These are phyloP conservation scores for Curvularia sp. DNA, from an alignment of 2,329 filamentous ascomycete genomes.

Conservation along the genomic window DNA sequence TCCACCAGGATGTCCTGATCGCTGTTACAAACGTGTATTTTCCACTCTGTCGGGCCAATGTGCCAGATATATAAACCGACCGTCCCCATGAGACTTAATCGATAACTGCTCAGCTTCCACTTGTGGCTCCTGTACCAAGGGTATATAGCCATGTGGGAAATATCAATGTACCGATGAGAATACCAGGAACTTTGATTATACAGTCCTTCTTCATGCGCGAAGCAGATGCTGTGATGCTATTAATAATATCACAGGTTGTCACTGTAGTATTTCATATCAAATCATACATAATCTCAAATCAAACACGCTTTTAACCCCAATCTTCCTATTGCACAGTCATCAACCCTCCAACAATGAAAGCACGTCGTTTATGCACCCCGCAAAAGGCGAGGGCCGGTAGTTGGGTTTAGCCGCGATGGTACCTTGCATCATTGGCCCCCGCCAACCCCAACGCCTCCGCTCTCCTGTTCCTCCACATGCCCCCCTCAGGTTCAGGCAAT, in stretches of 20 bases:
- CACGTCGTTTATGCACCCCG: slow-evolving; percentile 7
- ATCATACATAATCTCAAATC: background rate
- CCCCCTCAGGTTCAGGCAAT: background rate
- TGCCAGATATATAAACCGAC: background rate
- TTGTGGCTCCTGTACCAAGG: background rate
- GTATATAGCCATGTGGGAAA: too few relatives aligned
- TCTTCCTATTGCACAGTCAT: background rate
- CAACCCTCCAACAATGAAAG: too few relatives aligned
- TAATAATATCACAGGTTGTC: background rate
- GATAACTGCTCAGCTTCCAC: background rate
- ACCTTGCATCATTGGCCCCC: slow-evolving; percentile 8
- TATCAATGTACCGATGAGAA: background rate
- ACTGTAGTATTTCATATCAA: background rate
- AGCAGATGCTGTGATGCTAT: background rate
- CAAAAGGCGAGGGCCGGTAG: slow-evolving; percentile 4
- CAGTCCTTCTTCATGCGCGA: background rate
- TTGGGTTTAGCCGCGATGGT: background rate
- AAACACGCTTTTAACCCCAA: background rate
- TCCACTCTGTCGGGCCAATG: background rate
- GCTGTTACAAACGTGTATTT: background rate
- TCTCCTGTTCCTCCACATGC: background rate
- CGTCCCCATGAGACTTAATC: background rate
- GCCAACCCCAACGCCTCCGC: slow-evolving; percentile 6
- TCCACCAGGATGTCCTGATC: background rate
- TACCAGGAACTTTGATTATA: background rate